Conservation (phyloP, 306 rosid genomes). For the Astragalus membranaceus region DNA sequence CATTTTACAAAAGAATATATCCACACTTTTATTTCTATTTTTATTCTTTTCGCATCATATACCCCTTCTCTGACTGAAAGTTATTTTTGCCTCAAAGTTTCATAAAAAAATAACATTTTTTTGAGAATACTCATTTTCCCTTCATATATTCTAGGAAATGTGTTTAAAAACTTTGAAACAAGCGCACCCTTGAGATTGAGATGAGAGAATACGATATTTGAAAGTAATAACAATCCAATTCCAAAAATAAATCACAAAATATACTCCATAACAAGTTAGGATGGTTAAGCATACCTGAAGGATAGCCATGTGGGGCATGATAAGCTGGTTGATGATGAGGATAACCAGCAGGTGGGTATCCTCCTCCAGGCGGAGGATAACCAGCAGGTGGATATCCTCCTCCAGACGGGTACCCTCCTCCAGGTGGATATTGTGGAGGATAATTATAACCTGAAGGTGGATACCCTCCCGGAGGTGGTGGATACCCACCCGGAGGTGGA, state of each 20-base stretch:
- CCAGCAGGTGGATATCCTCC: conserved; percentile 29
- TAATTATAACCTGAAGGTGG: conserved; percentile 7
- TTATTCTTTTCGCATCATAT: no score
- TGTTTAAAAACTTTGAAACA: no score
- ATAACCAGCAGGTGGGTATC: conserved; percentile 33
- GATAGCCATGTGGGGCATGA: conserved; percentile 28
- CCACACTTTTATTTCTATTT: no score
- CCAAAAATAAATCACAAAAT: background rate
- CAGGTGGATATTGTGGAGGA: conserved; percentile 28
- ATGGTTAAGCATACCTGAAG: conserved; percentile 19
- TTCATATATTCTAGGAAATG: no score
- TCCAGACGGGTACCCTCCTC: conserved; percentile 22
- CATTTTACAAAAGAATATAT: no score
- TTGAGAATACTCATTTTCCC: no score
- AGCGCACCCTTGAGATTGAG: background rate
- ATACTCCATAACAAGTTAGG: background rate
- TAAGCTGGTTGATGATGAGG: conserved; percentile 12
- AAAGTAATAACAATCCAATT: background rate
- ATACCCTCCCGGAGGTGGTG: conserved; percentile 10
- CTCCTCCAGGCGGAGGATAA: conserved; percentile 29
- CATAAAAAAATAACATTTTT: no score
- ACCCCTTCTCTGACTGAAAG: no score
- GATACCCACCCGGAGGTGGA: conserved; percentile 21
- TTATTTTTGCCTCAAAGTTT: no score
- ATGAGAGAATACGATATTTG: background rate